Conservation (phyloP, 768 basidiomycete species). For the Gymnopilus junonius region DNA sequence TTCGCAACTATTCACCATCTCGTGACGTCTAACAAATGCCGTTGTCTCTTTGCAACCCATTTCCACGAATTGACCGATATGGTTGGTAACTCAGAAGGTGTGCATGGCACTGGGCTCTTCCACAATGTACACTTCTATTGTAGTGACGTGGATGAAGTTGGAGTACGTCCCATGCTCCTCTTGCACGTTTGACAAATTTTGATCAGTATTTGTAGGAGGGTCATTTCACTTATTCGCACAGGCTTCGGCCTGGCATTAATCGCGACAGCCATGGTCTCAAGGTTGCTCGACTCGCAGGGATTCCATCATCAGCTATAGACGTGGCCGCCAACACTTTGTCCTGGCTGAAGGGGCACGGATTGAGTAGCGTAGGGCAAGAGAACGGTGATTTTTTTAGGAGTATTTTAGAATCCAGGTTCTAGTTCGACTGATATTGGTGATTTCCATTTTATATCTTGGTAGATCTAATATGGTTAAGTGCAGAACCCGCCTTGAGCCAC, state of each 20-base stretch:
- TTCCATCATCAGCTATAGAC: constrained; percentile 65
- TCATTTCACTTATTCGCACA: constrained; percentile 85
- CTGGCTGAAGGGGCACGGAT: constrained; percentile 32
- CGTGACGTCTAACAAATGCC: constrained; percentile 67
- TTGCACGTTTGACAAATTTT: neutral
- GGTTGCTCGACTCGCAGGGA: constrained; percentile 86
- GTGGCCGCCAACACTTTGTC: constrained; percentile 62
- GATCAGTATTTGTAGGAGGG: constrained; percentile 53
- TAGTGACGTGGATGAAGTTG: constrained; percentile 81
- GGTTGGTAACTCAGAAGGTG: constrained; percentile 61
- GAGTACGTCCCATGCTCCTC: constrained; percentile 47
- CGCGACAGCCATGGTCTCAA: constrained; percentile 90
- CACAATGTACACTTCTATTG: constrained; percentile 81
- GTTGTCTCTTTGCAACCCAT: constrained; percentile 97
- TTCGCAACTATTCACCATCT: constrained; percentile 90
- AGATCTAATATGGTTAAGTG: constrained; percentile 86
- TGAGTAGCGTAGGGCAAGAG: constrained; percentile 9
- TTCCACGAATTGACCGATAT: constrained; percentile 93
- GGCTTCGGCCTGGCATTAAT: constrained; percentile 82
- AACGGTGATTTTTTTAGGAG: constrained; percentile 18
- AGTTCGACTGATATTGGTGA: neutral
- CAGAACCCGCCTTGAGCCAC: constrained; percentile 89
- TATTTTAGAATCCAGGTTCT: constrained; percentile 9
- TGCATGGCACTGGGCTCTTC: constrained; percentile 52
- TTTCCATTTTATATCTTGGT: constrained; percentile 34